These are phyloP conservation scores for Oldenlandia corymbosa DNA, from an alignment of 257 asterid genomes.

Conservation along the genomic window DNA sequence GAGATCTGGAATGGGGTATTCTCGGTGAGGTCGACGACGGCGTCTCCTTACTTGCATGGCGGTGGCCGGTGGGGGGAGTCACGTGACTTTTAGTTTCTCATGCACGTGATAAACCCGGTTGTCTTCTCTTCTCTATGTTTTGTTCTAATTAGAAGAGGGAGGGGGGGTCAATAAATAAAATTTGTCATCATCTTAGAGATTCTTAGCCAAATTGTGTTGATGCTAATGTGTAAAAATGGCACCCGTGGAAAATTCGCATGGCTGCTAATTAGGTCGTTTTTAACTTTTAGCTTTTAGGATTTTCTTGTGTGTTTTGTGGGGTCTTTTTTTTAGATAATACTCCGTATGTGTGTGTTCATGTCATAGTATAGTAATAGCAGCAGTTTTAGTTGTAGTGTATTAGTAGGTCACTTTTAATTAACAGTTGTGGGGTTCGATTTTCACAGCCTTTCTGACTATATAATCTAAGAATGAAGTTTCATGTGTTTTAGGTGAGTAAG, in stretches of 20 bases:
- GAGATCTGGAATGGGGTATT: conserved; percentile 84
- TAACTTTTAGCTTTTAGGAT: neutral
- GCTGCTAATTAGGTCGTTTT: neutral
- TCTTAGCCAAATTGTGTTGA: neutral
- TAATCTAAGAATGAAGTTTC: neutral
- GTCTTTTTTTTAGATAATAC: neutral
- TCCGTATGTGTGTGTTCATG: neutral
- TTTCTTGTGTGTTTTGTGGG: neutral
- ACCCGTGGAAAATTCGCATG: neutral
- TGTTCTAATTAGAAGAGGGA: too few species aligned
- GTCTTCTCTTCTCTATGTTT: neutral
- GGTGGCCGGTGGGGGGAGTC: conserved; percentile 24
- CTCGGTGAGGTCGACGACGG: conserved; percentile 23
- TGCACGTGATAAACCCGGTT: conserved; percentile 22
- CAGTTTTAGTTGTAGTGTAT: too few species aligned
- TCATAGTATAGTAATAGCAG: neutral
- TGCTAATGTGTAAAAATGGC: conserved; percentile 1
- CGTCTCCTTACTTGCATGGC: conserved; percentile 31
- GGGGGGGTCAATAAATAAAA: neutral
- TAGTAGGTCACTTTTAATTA: too few species aligned
- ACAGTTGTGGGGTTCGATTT: conserved; percentile 40
- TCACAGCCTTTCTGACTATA: conserved; percentile 59
- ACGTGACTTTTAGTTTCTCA: conserved; percentile 37
- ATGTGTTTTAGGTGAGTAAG: neutral
- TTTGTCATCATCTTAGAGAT: neutral